Evolutionary conservation across 805 yeast species (phyloP).

Genomic region (Candida tallmaniae): DNA sequence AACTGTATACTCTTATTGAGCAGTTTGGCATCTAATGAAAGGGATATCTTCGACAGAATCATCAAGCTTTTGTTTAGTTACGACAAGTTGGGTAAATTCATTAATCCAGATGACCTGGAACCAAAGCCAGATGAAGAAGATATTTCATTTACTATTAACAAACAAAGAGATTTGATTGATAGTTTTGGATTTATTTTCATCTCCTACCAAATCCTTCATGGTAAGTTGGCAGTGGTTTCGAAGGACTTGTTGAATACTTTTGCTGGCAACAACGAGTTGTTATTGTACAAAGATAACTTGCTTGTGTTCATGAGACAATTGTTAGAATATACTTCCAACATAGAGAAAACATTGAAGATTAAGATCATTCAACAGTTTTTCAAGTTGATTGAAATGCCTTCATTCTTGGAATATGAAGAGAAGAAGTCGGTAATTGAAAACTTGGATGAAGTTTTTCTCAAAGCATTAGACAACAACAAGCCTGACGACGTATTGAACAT

Average conservation of each 20-base stretch:
- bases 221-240: not conserved
- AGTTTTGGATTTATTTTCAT: conserved; percentile 55
- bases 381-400: conserved; percentile 46
- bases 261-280: conserved; percentile 32
- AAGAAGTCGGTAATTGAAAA: conserved; percentile 58
- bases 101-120: conserved; percentile 18
- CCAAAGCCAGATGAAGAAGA: conserved; percentile 16
- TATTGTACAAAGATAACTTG: conserved; percentile 58
- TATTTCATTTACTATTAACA: conserved; percentile 42
- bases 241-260: conserved; percentile 5
- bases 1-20: conserved; percentile 62
- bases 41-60: conserved; percentile 43
- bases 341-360: conserved; percentile 67
- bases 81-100: conserved; percentile 40
- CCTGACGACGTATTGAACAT: conserved; percentile 46
- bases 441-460: conserved; percentile 52
- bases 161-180: conserved; percentile 56
- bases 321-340: conserved; percentile 58
- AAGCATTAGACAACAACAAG: conserved; percentile 31
- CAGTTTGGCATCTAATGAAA: conserved; percentile 47
- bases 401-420: conserved; percentile 52
- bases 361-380: conserved; percentile 63
- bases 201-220: conserved; percentile 29
- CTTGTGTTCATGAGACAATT: conserved; percentile 65
- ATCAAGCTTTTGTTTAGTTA: conserved; percentile 30